phyloP scores from a whole-genome alignment of 179 eudicot species.

The Heliamphora pulchella region DNA sequence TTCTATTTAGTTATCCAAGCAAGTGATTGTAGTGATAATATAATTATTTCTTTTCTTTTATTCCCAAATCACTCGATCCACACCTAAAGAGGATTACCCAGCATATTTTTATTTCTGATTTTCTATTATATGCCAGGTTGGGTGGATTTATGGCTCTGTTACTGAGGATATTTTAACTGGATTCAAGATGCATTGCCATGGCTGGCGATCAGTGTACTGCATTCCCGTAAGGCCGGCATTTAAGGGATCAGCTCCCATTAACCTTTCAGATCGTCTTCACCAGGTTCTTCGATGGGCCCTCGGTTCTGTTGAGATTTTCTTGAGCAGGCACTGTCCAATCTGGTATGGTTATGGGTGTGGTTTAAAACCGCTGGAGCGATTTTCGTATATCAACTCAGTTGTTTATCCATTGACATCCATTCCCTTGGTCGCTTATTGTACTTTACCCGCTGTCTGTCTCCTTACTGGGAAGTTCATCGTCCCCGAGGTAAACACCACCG shows the following conservation, averaged over 20 bases:
- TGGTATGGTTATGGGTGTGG: conserved; percentile 89
- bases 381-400: conserved; percentile 80
- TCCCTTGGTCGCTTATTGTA: conserved; percentile 77
- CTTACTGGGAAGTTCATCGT: conserved; percentile 86
- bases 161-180: conserved; percentile 89
- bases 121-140: conserved; percentile 43
- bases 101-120: no score
- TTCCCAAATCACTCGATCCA: no score
- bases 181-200: conserved; percentile 94
- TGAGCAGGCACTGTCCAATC: conserved; percentile 82
- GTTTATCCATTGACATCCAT: conserved; percentile 87
- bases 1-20: no score
- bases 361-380: conserved; percentile 68
- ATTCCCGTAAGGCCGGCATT: conserved; percentile 77
- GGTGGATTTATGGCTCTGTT: conserved; percentile 89
- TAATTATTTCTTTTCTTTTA: no score
- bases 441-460: conserved; percentile 82
- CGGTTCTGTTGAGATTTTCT: conserved; percentile 81
- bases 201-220: conserved; percentile 94
- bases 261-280: conserved; percentile 90
- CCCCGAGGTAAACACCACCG: conserved; percentile 54
- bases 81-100: no score
- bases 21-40: no score
- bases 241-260: conserved; percentile 88
- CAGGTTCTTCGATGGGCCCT: conserved; percentile 92